Evolutionary conservation across 192 early-diverging fungal genomes (phyloP), one percentile per base, ranked within the genome.

Genomic region (Rhizophagus sp.): DNA sequence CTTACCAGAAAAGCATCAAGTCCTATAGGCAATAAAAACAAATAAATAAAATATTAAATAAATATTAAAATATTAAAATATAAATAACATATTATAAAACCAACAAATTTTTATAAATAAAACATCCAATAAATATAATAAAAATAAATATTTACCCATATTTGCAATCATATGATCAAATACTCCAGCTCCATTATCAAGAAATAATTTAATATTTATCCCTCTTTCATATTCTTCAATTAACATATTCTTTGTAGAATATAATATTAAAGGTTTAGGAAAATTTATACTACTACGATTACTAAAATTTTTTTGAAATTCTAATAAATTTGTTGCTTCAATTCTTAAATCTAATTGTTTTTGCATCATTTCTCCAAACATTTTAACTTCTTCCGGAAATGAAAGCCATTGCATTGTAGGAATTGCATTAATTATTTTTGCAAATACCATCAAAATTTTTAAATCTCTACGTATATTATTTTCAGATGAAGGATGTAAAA

Each of bases 331-430:
- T 15, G 80, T 62, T 8, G 92, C 94, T 83, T 99, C 98, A 13
- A 87, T 85, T 30, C 92, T 85, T 69, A 99, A 79, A 84, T 99
- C 95, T 33, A 97, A 82, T 82, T 99, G 98, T 36, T 91, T 88
- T 50, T 87, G 84, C 96, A 99, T 98, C 96, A 99, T 98, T 5
- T 83, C 78, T 36, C 93, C 93, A 90, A 99, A 99, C 62, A 93
- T 91, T 0, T 76, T 81, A 11, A 97, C 96, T 83, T 99, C 97
- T 39, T 98, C 94, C 0, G 94, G 96, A 9, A 99, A 81, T 5
- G 92, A 92, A 19, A 99, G 87, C 95, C 95, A 98, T 33, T 92
- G 84, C 74, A 95, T 88, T 12, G 87, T 92, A 0, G 98, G 98
- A 30, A 99, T 88, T 63, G 79, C 61, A 27, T 90, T 85, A 8